These are phyloP conservation scores for Plectosphaerella plurivora DNA, from an alignment of 2,329 filamentous ascomycete species.

Conservation along the genomic window DNA sequence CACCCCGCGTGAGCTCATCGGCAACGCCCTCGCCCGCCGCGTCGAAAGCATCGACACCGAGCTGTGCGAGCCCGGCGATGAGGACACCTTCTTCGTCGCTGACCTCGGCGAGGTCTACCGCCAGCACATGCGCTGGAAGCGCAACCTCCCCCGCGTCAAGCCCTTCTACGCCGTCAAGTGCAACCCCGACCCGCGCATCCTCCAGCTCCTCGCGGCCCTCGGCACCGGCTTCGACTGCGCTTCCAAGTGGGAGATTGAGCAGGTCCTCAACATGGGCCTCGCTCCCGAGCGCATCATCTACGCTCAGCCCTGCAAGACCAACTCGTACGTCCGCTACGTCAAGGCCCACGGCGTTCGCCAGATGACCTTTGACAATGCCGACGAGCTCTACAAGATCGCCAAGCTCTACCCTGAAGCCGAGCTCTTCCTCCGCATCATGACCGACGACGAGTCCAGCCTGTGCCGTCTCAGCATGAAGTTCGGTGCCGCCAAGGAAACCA, in stretches of 20 bases:
- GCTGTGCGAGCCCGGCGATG: slow-evolving; percentile 83
- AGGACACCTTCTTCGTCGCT: slow-evolving; percentile 97
- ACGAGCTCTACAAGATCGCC: slow-evolving; percentile 97
- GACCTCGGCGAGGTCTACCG: slow-evolving; percentile 98
- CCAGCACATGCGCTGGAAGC: slow-evolving; percentile 97
- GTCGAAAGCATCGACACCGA: slow-evolving; percentile 83
- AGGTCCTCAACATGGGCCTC: slow-evolving; percentile 77
- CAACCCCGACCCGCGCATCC: slow-evolving; percentile 87
- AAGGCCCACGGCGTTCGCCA: slow-evolving; percentile 81
- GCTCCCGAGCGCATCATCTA: slow-evolving; percentile 94
- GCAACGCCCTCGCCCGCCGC: slow-evolving; percentile 79
- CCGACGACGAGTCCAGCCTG: slow-evolving; percentile 90
- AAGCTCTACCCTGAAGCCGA: slow-evolving; percentile 85
- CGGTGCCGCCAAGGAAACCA: slow-evolving; percentile 81
- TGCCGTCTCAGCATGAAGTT: slow-evolving; percentile 98
- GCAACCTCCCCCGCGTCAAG: slow-evolving; percentile 85
- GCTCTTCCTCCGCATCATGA: slow-evolving; percentile 90
- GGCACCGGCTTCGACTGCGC: slow-evolving; percentile 98
- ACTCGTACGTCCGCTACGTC: slow-evolving; percentile 92
- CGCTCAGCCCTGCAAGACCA: slow-evolving; percentile 98
- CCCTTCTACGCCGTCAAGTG: slow-evolving; percentile 99
- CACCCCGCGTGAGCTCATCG: slow-evolving; percentile 74
- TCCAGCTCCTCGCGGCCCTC: slow-evolving; percentile 80
- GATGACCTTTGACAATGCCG: slow-evolving; percentile 99
- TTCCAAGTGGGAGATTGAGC: slow-evolving; percentile 95